phyloP scores from a whole-genome alignment of 1,284 basidiomycete genomes.

The Moniliella sp. region DNA sequence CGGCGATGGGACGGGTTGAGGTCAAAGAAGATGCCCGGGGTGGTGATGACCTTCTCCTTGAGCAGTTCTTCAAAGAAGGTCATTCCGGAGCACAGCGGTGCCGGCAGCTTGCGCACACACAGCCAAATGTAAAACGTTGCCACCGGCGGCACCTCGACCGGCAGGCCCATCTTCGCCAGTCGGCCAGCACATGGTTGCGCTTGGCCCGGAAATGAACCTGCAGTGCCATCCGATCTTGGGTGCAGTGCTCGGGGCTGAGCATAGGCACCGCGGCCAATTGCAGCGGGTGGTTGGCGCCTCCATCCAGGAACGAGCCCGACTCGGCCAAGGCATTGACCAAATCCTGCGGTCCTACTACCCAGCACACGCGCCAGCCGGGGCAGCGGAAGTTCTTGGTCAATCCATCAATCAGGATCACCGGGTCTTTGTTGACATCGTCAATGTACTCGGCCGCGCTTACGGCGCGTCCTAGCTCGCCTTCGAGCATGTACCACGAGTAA shows the following conservation, averaged over 20 bases:
- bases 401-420: slow-evolving; percentile 67
- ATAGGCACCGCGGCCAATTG: slow-evolving; percentile 12
- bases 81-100: slow-evolving; percentile 65
- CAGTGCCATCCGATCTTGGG: slow-evolving; percentile 46
- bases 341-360: slow-evolving; percentile 49
- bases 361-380: slow-evolving; percentile 48
- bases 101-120: slow-evolving; percentile 52
- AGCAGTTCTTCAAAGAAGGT: slow-evolving; percentile 88
- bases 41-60: slow-evolving; percentile 69
- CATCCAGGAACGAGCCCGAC: slow-evolving; percentile 16
- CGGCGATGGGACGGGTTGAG: slow-evolving; percentile 41
- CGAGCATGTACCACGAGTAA: slow-evolving; percentile 70
- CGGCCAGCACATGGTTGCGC: slow-evolving; percentile 67
- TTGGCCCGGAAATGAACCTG: slow-evolving; percentile 59
- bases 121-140: slow-evolving; percentile 65
- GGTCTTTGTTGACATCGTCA: slow-evolving; percentile 59
- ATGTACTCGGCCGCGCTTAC: slow-evolving; percentile 63
- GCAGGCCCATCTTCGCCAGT: slow-evolving; percentile 45
- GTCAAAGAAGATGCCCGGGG: slow-evolving; percentile 57
- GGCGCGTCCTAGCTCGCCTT: slow-evolving; percentile 54
- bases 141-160: slow-evolving; percentile 11
- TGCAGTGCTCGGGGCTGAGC: slow-evolving; percentile 40
- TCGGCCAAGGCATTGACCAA: slow-evolving; percentile 17
- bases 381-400: slow-evolving; percentile 55
- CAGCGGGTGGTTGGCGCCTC: slow-evolving; percentile 1